Evolutionary conservation across 2,329 filamentous ascomycete species (phyloP).

Genomic region (Fusarium sp.): DNA sequence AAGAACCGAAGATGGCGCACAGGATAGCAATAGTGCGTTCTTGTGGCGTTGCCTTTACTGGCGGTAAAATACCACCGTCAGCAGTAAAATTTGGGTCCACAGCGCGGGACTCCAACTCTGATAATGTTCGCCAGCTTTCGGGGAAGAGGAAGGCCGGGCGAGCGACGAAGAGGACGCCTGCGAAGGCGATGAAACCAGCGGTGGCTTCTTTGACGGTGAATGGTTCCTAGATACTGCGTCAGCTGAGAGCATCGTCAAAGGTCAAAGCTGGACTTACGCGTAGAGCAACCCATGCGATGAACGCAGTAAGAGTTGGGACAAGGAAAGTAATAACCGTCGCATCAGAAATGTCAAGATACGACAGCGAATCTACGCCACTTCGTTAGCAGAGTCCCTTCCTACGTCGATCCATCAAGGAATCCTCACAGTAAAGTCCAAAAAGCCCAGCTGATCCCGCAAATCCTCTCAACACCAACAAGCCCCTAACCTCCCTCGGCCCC

Average conservation of each 20-base stretch:
- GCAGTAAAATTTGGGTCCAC: slow-evolving; percentile 4
- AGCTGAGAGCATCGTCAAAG: fast-evolving
- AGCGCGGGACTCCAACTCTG: neutral
- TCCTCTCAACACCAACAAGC: slow-evolving; percentile 71
- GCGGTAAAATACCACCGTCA: slow-evolving; percentile 39
- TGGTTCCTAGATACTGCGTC: slow-evolving; percentile 61
- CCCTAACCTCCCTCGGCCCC: slow-evolving; percentile 69
- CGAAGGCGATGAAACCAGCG: slow-evolving; percentile 73
- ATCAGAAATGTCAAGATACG: slow-evolving; percentile 80
- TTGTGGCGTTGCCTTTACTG: slow-evolving; percentile 57
- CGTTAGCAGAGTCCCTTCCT: neutral
- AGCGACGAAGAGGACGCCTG: slow-evolving; percentile 80
- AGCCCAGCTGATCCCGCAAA: slow-evolving; percentile 72
- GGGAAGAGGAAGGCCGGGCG: slow-evolving; percentile 69
- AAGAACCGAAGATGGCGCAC: slow-evolving; percentile 73
- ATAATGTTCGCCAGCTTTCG: neutral
- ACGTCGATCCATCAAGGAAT: fast-evolving
- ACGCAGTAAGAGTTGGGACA: slow-evolving; percentile 72
- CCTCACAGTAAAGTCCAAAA: slow-evolving; percentile 62
- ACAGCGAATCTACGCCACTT: slow-evolving; percentile 50
- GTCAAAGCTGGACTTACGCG: slow-evolving; percentile 11
- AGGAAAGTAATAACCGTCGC: slow-evolving; percentile 84
- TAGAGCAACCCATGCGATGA: slow-evolving; percentile 68
- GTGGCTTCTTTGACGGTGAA: slow-evolving; percentile 77
- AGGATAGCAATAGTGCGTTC: slow-evolving; percentile 73